These are phyloP conservation scores for Phialophora macrospora DNA, from an alignment of 2,329 filamentous ascomycete species.

Conservation along the genomic window DNA sequence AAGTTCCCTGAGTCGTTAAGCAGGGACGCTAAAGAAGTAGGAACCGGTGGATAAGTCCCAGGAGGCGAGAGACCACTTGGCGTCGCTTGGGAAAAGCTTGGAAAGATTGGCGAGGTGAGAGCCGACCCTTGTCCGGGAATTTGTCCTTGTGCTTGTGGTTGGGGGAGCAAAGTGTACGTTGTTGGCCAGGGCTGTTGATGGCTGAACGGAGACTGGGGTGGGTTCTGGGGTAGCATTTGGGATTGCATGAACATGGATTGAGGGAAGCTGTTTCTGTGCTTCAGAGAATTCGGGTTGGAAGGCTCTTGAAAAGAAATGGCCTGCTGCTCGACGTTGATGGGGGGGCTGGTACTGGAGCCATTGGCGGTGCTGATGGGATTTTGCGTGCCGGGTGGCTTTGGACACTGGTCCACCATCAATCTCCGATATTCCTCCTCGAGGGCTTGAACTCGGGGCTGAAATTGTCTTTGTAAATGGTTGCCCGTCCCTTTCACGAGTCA, in stretches of 20 bases:
- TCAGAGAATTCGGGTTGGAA: conserved; percentile 4
- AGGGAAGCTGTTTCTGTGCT: conserved; percentile 22
- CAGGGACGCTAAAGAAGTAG: conserved; percentile 35
- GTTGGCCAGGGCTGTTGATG: conserved; percentile 20
- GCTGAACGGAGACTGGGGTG: conserved; percentile 22
- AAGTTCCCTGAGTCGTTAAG: conserved; percentile 31
- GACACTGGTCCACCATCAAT: conserved; percentile 28
- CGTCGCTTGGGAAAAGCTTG: conserved; percentile 18
- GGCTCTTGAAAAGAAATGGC: conserved; percentile 13
- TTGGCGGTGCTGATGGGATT: conserved; percentile 20
- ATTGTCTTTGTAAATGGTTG: conserved; percentile 35
- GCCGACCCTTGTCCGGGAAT: conserved; percentile 12
- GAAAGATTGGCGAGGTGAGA: conserved; percentile 27
- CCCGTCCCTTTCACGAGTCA: conserved; percentile 30
- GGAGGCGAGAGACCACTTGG: conserved; percentile 17
- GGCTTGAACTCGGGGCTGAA: conserved; percentile 36
- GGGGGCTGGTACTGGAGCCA: conserved; percentile 4
- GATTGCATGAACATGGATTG: conserved; percentile 26
- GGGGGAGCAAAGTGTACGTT: conserved; percentile 23
- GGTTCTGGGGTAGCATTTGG: conserved; percentile 18
- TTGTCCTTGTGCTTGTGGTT: conserved; percentile 18
- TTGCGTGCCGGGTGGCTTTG: conserved; percentile 13
- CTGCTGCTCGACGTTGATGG: conserved; percentile 16
- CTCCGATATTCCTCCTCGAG: conserved; percentile 36
- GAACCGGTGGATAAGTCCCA: conserved; percentile 17